Evolutionary conservation across 2,329 filamentous ascomycete species (phyloP).

Genomic region (Alternaria atra): DNA sequence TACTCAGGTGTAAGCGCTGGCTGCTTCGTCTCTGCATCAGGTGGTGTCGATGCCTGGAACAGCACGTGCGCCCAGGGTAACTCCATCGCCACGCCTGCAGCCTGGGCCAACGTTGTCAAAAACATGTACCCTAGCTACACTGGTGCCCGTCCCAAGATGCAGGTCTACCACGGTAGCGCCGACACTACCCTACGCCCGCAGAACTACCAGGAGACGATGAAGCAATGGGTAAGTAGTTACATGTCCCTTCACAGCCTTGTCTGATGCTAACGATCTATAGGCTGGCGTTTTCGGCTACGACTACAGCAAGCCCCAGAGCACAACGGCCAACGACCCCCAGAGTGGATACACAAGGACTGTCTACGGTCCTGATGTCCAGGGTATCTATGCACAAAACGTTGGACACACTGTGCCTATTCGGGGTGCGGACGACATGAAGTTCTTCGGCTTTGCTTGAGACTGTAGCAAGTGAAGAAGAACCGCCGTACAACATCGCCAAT

Average conservation of each 20-base stretch:
- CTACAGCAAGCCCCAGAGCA: slow-evolving; percentile 44
- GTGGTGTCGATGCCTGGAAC: slow-evolving; percentile 61
- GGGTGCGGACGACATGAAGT: slow-evolving; percentile 48
- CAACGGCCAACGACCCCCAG: slow-evolving; percentile 40
- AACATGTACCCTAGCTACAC: slow-evolving; percentile 62
- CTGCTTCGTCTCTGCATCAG: slow-evolving; percentile 60
- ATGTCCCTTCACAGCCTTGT: no score
- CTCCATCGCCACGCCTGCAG: slow-evolving; percentile 55
- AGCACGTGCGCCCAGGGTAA: slow-evolving; percentile 61
- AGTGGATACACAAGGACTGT: slow-evolving; percentile 44
- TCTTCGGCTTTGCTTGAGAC: slow-evolving; percentile 40
- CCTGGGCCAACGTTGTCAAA: slow-evolving; percentile 60
- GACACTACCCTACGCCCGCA: slow-evolving; percentile 61
- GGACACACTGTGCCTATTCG: slow-evolving; percentile 48
- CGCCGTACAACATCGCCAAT: background rate
- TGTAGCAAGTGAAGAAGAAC: background rate
- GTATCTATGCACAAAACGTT: slow-evolving; percentile 47
- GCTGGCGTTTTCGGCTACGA: slow-evolving; percentile 45
- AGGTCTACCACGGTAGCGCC: slow-evolving; percentile 65
- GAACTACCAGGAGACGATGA: slow-evolving; percentile 65
- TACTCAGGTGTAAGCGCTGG: slow-evolving; percentile 65
- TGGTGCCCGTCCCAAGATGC: slow-evolving; percentile 63
- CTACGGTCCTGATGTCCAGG: slow-evolving; percentile 45
- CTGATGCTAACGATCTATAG: background rate
- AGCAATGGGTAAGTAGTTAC: slow-evolving; percentile 34